phyloP scores from a whole-genome alignment of 2,329 filamentous ascomycete species.

The Aspergillus sp. region DNA sequence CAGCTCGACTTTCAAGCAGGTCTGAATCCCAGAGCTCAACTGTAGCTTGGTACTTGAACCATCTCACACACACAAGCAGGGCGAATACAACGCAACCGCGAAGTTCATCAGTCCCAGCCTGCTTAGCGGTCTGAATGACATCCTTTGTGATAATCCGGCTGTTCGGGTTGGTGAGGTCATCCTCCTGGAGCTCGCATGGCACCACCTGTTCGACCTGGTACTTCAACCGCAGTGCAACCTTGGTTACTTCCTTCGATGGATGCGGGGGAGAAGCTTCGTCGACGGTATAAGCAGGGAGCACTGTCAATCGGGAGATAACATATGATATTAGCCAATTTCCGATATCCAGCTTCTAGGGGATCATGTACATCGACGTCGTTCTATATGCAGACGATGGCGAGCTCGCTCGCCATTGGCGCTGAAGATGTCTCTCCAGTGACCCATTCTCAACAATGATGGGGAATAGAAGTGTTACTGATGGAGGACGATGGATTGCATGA shows the following conservation, averaged over 20 bases:
- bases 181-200: constrained; percentile 79
- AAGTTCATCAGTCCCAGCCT: constrained; percentile 71
- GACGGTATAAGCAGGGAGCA: constrained; percentile 35
- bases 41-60: constrained; percentile 72
- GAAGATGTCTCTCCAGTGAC: constrained; percentile 32
- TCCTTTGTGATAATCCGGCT: constrained; percentile 74
- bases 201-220: constrained; percentile 85
- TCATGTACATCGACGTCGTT: constrained; percentile 37
- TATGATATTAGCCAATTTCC: constrained; percentile 6
- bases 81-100: constrained; percentile 76
- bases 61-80: constrained; percentile 64
- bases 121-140: constrained; percentile 72
- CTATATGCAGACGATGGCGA: constrained; percentile 27
- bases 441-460: constrained; percentile 22
- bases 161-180: constrained; percentile 68
- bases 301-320: constrained; percentile 16
- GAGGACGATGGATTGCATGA: background rate
- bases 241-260: constrained; percentile 73
- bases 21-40: constrained; percentile 89
- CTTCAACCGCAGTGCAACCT: constrained; percentile 80
- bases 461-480: background rate
- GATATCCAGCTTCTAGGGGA: constrained; percentile 1
- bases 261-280: constrained; percentile 55
- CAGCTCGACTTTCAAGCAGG: constrained; percentile 69
- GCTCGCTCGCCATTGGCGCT: constrained; percentile 18